Evolutionary conservation across 768 basidiomycete genomes (phyloP), one percentile per base, ranked within the genome.

Genomic region (Brasilioporus rufonigricans): DNA sequence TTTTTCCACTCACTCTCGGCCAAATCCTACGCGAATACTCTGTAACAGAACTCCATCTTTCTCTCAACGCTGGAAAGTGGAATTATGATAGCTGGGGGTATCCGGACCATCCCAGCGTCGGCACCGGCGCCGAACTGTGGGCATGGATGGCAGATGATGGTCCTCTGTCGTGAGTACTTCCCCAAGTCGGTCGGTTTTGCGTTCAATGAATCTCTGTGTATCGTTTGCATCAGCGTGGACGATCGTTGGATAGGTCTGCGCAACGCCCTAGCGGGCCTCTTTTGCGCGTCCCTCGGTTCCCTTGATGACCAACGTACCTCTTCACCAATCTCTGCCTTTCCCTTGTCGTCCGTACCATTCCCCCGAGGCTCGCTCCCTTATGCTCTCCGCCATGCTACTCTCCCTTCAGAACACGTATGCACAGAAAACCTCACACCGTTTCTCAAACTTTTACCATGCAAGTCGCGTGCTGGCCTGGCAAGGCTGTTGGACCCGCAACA

Each of bases 361-460:
- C 77, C 77, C 71, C 24, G 48, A 12, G 16, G 45, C 19, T 39
- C 74, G 27, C 59, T 68, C 11, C 72, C 76, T 14, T 80, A 89
- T 54, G 74, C 77, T 43, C 76, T 93, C 24, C 84, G 86, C 55
- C 87, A 94, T 61, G 91, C 89, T 2, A 82, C 83, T 9, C 79
- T 89, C 19, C 88, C 89, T 8, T 90, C 86, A 4, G 91, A 95
- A 66, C 78, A 86, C 61, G 89, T 98, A n/a, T 99, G 96, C 67
- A 98, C 96, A 5, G 97, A 98, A 67, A 98, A 98, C 65, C 76
- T 98, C 10, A 98, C 96, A 0, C 96, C 97, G 0, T 97, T 98
- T 73, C 79, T 98, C 54, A 93, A 96, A 67, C 83, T 98, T 11
- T 76, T 98, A 1, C 97, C 97, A 0, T 98, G 96, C 77, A 92